Percentiles rank a stretch among this genome's conserved stretches.
Conservation (phyloP, 129 eudicot genomes). For the Lactuca saligna region DNA sequence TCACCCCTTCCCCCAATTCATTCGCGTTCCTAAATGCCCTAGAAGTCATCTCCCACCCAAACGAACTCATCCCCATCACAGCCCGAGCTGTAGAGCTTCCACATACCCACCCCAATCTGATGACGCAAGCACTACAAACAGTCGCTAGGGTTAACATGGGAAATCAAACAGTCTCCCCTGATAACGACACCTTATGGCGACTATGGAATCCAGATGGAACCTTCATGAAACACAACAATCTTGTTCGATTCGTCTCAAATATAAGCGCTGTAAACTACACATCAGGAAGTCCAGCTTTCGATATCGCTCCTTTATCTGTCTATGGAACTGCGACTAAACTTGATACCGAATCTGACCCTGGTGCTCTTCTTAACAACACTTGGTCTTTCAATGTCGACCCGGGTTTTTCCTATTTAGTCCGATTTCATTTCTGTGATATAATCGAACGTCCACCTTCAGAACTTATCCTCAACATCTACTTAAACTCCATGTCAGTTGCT, state of each 20-base stretch:
- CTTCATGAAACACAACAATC: constrained; percentile 27
- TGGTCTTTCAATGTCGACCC: constrained; percentile 56
- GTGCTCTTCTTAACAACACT: constrained; percentile 35
- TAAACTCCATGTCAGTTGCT: constrained; percentile 40
- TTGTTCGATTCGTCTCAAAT: constrained; percentile 34
- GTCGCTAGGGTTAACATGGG: constrained; percentile 71
- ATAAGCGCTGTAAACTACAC: constrained; percentile 43
- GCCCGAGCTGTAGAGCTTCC: constrained; percentile 31
- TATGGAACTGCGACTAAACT: constrained; percentile 56
- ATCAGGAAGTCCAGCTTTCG: constrained; percentile 19
- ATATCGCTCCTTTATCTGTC: constrained; percentile 55
- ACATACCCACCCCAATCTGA: constrained; percentile 21
- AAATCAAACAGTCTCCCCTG: constrained; percentile 46
- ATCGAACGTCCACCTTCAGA: constrained; percentile 12
- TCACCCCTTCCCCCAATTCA: constrained; percentile 45
- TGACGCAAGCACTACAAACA: constrained; percentile 48
- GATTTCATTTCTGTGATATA: constrained; percentile 73
- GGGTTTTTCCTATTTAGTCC: constrained; percentile 62
- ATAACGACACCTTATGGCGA: constrained; percentile 53
- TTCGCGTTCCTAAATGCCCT: constrained; percentile 57
- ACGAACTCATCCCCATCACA: constrained; percentile 50
- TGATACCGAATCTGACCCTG: constrained; percentile 22
- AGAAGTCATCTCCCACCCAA: constrained; percentile 62
- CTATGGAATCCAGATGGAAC: constrained; percentile 44
- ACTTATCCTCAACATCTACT: constrained; percentile 45